Conservation (phyloP, 2,329 filamentous ascomycete species). For the Colletotrichum ledebouriae region DNA sequence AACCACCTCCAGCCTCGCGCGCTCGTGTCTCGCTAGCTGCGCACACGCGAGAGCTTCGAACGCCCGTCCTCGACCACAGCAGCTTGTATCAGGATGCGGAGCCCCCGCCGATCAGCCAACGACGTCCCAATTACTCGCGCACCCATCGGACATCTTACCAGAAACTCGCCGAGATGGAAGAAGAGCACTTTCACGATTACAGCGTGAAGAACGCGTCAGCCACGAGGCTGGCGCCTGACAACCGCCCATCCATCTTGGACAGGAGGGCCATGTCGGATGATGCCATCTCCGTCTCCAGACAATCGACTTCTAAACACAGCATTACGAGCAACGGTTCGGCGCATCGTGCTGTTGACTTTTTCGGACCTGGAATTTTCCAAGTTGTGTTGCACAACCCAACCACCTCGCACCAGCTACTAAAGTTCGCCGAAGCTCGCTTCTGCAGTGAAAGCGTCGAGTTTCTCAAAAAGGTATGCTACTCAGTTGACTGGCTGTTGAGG, state of each 20-base stretch:
- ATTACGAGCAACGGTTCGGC: conserved; percentile 26
- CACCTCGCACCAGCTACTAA: conserved; percentile 61
- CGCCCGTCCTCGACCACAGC: conserved; percentile 29
- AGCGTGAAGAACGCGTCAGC: conserved; percentile 10
- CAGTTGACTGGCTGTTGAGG: no score
- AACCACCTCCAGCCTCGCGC: conserved; percentile 15
- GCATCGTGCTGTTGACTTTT: conserved; percentile 58
- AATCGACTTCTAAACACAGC: conserved; percentile 37
- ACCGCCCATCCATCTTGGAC: not conserved
- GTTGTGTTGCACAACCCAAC: conserved; percentile 64
- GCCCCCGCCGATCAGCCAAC: conserved; percentile 29
- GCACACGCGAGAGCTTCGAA: conserved; percentile 29
- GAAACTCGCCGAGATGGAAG: conserved; percentile 16
- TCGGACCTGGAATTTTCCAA: conserved; percentile 63
- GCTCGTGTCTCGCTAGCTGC: conserved; percentile 9
- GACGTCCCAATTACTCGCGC: conserved; percentile 19
- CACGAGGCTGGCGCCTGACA: conserved; percentile 19
- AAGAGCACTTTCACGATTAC: conserved; percentile 2
- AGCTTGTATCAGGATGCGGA: conserved; percentile 36
- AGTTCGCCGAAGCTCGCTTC: conserved; percentile 61
- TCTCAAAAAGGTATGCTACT: conserved; percentile 59
- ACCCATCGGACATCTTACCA: conserved; percentile 7
- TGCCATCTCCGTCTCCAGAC: conserved; percentile 25
- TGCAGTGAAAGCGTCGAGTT: conserved; percentile 66
- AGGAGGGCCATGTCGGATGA: conserved; percentile 28